Conservation (phyloP, 2,329 filamentous ascomycete species). For the Aspergillus ustus region DNA sequence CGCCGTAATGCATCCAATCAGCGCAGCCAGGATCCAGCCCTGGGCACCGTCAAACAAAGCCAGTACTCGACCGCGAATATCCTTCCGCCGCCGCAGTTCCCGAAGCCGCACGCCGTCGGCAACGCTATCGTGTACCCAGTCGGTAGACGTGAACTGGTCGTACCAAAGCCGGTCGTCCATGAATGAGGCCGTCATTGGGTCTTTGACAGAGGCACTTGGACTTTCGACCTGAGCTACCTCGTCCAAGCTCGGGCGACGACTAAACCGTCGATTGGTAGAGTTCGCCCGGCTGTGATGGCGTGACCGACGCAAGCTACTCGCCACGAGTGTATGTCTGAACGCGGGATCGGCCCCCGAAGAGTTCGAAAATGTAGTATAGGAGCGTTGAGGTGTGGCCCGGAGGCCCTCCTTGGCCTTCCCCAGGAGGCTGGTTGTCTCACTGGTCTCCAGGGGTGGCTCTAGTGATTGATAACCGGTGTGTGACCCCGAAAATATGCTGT, state of each 20-base stretch:
- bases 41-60: conserved; percentile 84
- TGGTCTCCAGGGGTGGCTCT: conserved; percentile 34
- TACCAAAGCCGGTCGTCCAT: conserved; percentile 94
- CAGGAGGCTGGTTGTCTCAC: conserved; percentile 43
- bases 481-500: conserved; percentile 36
- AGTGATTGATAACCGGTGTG: conserved; percentile 39
- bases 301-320: conserved; percentile 44
- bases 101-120: conserved; percentile 90
- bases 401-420: conserved; percentile 24
- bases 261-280: conserved; percentile 56
- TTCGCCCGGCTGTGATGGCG: conserved; percentile 55
- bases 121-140: conserved; percentile 98
- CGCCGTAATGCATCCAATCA: conserved; percentile 86
- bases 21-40: conserved; percentile 89
- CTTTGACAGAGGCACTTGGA: conserved; percentile 52
- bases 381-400: conserved; percentile 34
- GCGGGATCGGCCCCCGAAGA: conserved; percentile 37
- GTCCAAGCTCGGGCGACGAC: conserved; percentile 63
- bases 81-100: conserved; percentile 77
- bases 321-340: conserved; percentile 39
- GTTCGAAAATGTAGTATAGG: conserved; percentile 43
- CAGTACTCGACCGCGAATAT: conserved; percentile 77
- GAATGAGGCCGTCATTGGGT: conserved; percentile 61
- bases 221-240: conserved; percentile 35
- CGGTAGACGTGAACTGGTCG: conserved; percentile 95